phyloP scores from a whole-genome alignment of 2,329 filamentous ascomycete genomes.

The Fusarium verticillioides region DNA sequence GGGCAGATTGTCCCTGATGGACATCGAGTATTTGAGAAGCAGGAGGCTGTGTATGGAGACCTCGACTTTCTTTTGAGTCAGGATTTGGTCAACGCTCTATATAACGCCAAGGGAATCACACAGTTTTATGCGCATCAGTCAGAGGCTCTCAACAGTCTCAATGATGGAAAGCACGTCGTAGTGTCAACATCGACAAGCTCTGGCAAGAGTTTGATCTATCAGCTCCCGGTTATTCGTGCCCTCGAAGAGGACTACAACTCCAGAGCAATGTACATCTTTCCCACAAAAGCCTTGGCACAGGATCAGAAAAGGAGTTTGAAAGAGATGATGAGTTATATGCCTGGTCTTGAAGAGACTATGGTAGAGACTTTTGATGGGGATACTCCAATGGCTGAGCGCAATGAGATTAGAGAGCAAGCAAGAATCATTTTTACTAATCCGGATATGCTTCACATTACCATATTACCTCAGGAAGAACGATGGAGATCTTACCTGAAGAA shows the following conservation, averaged over 20 bases:
- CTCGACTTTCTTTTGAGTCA: constrained; percentile 89
- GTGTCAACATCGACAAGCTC: constrained; percentile 96
- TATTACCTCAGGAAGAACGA: constrained; percentile 88
- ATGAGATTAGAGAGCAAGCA: constrained; percentile 85
- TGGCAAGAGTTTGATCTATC: constrained; percentile 97
- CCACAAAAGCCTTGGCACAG: constrained; percentile 95
- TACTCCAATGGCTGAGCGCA: constrained; percentile 83
- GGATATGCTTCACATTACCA: constrained; percentile 96
- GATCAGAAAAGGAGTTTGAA: constrained; percentile 91
- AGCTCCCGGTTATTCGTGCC: constrained; percentile 89
- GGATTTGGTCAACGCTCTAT: constrained; percentile 92
- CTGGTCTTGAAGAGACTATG: constrained; percentile 76
- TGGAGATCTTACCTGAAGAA: constrained; percentile 93
- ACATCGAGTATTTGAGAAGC: constrained; percentile 88
- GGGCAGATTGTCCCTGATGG: constrained; percentile 94
- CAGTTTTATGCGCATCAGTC: constrained; percentile 92
- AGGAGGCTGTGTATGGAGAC: constrained; percentile 83
- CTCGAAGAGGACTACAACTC: constrained; percentile 81
- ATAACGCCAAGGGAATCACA: constrained; percentile 89
- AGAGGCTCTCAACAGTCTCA: constrained; percentile 89
- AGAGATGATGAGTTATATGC: constrained; percentile 84
- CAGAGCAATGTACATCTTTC: constrained; percentile 97
- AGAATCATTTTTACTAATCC: constrained; percentile 97
- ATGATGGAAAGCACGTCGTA: constrained; percentile 86
- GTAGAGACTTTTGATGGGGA: constrained; percentile 98